Percentiles rank a stretch among this genome's conserved stretches.
Conservation (phyloP, 306 rosid genomes). For the Medicago arabica region DNA sequence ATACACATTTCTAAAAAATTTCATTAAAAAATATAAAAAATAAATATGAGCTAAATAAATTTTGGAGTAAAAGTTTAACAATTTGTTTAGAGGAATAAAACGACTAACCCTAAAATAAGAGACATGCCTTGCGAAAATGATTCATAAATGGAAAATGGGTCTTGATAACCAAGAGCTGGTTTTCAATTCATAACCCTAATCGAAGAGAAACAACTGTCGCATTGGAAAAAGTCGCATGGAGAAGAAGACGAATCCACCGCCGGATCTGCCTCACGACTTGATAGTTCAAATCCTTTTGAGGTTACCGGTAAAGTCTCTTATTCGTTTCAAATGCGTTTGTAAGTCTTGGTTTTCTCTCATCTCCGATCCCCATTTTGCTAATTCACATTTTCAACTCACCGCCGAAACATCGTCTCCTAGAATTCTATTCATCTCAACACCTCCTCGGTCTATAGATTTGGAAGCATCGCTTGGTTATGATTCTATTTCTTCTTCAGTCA, state of each 20-base stretch:
- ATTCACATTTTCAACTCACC: constrained; percentile 1
- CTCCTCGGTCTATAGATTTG: neutral
- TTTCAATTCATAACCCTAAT: too few species aligned
- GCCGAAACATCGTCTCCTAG: neutral
- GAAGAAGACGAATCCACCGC: neutral
- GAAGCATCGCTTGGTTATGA: neutral
- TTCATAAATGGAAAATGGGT: too few species aligned
- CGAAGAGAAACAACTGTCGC: neutral
- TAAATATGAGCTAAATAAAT: too few species aligned
- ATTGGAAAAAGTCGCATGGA: neutral
- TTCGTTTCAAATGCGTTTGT: neutral
- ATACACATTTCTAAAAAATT: too few species aligned
- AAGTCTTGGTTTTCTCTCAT: constrained; percentile 20
- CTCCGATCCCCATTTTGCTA: neutral
- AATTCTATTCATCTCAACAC: neutral
- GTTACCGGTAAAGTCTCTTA: neutral
- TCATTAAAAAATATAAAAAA: too few species aligned
- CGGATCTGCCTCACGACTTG: neutral
- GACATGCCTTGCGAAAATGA: too few species aligned
- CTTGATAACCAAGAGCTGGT: too few species aligned
- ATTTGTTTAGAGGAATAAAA: too few species aligned
- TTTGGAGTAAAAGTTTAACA: too few species aligned
- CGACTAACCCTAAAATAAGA: too few species aligned
- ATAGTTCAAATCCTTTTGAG: neutral
- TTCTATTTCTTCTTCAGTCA: neutral